A percentile compares a stretch with the other conserved stretches of the same genome.
phyloP scores from a whole-genome alignment of 1,284 basidiomycete species.

The Trichosporon coremiiforme region DNA sequence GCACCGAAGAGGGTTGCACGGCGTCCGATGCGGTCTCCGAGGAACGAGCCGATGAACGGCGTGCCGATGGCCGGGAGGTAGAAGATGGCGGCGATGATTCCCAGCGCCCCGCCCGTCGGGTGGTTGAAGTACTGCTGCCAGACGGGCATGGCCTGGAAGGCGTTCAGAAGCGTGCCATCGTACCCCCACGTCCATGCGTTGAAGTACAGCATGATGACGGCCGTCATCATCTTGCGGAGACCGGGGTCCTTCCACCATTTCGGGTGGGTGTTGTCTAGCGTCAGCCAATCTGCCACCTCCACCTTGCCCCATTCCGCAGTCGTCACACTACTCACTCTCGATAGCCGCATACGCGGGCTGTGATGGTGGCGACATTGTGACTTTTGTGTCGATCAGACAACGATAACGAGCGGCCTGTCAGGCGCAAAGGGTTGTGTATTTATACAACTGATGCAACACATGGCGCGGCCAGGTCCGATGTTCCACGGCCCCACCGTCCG shows the following conservation, averaged over 20 bases:
- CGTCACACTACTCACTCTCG: slow-evolving; percentile 8
- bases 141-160: slow-evolving; percentile 25
- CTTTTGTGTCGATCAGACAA: not conserved
- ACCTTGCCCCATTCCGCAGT: too few relatives aligned
- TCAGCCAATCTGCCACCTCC: not conserved
- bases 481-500: not conserved
- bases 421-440: not conserved
- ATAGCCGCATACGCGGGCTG: slow-evolving; percentile 16
- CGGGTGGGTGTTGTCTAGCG: slow-evolving; percentile 28
- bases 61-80: slow-evolving; percentile 28
- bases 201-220: slow-evolving; percentile 17
- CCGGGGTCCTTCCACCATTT: slow-evolving; percentile 31
- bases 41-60: slow-evolving; percentile 36
- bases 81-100: slow-evolving; percentile 33
- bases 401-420: not conserved
- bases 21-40: slow-evolving; percentile 48
- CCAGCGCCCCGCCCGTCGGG: slow-evolving; percentile 27
- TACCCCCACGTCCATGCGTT: slow-evolving; percentile 20
- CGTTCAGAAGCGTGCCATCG: slow-evolving; percentile 27
- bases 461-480: not conserved
- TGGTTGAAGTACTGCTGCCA: slow-evolving; percentile 29
- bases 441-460: not conserved
- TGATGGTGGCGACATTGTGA: not conserved
- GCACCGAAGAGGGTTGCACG: slow-evolving; percentile 45
- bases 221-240: slow-evolving; percentile 19